Conservation (phyloP, 257 asterid species). For the Forsythia suspensa region DNA sequence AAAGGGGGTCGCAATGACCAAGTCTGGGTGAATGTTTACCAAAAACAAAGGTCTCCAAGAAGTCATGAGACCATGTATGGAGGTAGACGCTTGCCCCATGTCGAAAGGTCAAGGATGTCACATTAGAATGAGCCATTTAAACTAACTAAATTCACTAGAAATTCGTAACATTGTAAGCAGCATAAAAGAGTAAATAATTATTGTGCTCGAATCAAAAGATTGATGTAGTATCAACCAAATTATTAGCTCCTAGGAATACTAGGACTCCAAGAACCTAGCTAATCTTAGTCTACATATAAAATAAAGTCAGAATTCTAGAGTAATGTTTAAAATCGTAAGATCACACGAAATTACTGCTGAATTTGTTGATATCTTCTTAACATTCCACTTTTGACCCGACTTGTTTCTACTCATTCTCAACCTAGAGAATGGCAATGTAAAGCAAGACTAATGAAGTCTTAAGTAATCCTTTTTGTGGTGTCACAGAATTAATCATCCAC, state of each 20-base stretch:
- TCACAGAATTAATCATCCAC: neutral
- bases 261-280: conserved; percentile 25
- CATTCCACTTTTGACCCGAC: neutral
- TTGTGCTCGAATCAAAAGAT: neutral
- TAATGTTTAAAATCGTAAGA: conserved; percentile 9
- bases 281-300: conserved; percentile 20
- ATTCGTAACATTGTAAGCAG: neutral
- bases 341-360: neutral
- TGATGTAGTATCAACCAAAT: conserved; percentile 22
- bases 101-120: too few relatives aligned
- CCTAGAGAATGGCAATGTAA: neutral
- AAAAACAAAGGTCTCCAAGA: too few relatives aligned
- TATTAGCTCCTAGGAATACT: conserved; percentile 22
- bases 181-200: neutral
- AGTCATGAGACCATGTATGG: too few relatives aligned
- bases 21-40: too few relatives aligned
- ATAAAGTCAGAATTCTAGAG: neutral
- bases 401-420: conserved; percentile 5
- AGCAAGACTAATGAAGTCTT: neutral
- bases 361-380: neutral
- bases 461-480: neutral
- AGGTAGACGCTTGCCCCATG: too few relatives aligned
- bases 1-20: too few relatives aligned
- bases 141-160: neutral
- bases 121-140: too few relatives aligned